Percentiles rank a stretch among this genome's conserved stretches.
Evolutionary conservation across 306 rosid genomes (phyloP).

Genomic region (Carpinus viminea): DNA sequence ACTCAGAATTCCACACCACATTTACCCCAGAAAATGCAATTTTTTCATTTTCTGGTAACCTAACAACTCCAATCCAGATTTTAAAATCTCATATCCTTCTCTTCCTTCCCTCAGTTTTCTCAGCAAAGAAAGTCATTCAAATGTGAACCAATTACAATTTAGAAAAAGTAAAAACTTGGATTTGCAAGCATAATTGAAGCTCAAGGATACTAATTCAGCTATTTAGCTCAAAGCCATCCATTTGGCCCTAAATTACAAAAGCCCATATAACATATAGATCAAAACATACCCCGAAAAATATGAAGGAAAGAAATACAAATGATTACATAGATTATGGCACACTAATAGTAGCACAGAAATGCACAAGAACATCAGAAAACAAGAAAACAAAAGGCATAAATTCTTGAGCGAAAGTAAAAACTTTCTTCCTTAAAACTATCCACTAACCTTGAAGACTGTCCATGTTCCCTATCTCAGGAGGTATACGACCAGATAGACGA

Average conservation of each 20-base stretch:
- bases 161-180: neutral
- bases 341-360: neutral
- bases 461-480: slow-evolving; percentile 63
- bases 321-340: neutral
- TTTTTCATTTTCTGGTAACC: neutral
- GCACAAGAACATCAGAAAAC: neutral
- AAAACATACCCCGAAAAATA: no score
- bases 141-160: neutral
- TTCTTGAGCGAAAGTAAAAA: neutral
- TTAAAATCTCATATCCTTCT: neutral
- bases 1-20: neutral
- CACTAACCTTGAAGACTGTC: slow-evolving; percentile 79
- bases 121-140: neutral
- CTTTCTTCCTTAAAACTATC: neutral
- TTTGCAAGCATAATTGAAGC: neutral
- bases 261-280: neutral
- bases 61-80: neutral
- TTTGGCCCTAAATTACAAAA: neutral
- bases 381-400: neutral
- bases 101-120: neutral
- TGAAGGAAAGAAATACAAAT: no score
- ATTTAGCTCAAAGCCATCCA: neutral
- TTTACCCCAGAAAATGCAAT: neutral
- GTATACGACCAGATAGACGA: slow-evolving; percentile 69
- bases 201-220: neutral